phyloP scores from a whole-genome alignment of 2,329 filamentous ascomycete genomes.

The Penicillium concentricum region DNA sequence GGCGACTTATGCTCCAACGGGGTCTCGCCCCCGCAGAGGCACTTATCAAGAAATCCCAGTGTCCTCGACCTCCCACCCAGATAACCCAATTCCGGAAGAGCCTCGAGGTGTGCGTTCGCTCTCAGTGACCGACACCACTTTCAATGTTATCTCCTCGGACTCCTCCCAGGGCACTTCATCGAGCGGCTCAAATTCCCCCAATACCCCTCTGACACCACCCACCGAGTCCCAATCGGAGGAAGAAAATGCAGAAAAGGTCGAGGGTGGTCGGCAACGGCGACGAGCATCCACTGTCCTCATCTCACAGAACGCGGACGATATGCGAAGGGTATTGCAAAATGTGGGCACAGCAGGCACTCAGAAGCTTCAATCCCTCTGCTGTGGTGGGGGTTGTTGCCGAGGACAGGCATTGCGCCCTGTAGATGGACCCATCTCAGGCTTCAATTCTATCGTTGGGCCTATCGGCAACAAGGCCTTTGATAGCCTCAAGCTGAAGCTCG shows the following conservation, averaged over 20 bases:
- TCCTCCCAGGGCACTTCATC: slow-evolving; percentile 36
- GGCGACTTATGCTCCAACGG: slow-evolving; percentile 25
- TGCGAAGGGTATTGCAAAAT: slow-evolving; percentile 57
- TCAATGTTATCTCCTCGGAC: slow-evolving; percentile 26
- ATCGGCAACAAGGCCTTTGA: slow-evolving; percentile 85
- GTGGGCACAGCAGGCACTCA: slow-evolving; percentile 54
- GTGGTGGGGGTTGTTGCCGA: slow-evolving; percentile 64
- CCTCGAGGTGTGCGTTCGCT: slow-evolving; percentile 40
- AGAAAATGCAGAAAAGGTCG: slow-evolving; percentile 21
- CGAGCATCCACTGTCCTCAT: slow-evolving; percentile 52
- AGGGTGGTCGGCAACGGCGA: slow-evolving; percentile 38
- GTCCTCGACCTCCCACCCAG: slow-evolving; percentile 47
- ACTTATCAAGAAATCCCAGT: slow-evolving; percentile 34
- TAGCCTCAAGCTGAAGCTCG: slow-evolving; percentile 73
- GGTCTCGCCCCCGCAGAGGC: slow-evolving; percentile 22
- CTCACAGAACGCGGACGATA: slow-evolving; percentile 59
- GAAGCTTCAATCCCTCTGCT: slow-evolving; percentile 63
- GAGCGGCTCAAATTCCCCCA: slow-evolving; percentile 37
- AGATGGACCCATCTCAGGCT: slow-evolving; percentile 37
- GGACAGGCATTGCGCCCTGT: slow-evolving; percentile 54
- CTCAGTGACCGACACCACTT: slow-evolving; percentile 34
- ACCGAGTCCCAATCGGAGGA: slow-evolving; percentile 39
- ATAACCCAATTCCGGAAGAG: slow-evolving; percentile 50
- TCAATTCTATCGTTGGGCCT: slow-evolving; percentile 49
- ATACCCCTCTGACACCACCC: slow-evolving; percentile 44